phyloP scores from a whole-genome alignment of 2,329 filamentous ascomycete species.

The Fusarium sp. region DNA sequence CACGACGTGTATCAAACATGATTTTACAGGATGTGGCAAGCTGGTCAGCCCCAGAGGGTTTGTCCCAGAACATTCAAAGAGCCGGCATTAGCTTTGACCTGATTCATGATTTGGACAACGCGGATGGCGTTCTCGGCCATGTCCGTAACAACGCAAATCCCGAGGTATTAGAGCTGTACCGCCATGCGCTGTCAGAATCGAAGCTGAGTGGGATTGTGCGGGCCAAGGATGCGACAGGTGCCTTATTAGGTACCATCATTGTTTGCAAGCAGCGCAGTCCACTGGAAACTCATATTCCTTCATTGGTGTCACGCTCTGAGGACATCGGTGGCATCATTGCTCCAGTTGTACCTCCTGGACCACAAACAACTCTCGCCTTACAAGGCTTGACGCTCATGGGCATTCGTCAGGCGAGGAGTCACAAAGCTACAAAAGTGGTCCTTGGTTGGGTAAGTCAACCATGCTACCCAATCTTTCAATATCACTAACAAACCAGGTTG shows the following conservation, averaged over 20 bases:
- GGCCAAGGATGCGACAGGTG: conserved; percentile 75
- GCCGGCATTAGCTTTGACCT: conserved; percentile 84
- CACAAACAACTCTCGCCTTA: conserved; percentile 74
- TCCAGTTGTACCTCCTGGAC: conserved; percentile 76
- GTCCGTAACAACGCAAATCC: conserved; percentile 79
- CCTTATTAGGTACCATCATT: conserved; percentile 81
- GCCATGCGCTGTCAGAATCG: conserved; percentile 75
- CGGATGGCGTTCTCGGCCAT: conserved; percentile 77
- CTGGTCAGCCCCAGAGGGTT: conserved; percentile 81
- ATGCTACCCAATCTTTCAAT: not conserved
- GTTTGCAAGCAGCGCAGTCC: conserved; percentile 77
- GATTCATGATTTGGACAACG: conserved; percentile 82
- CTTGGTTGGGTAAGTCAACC: conserved; percentile 77
- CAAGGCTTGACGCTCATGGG: conserved; percentile 85
- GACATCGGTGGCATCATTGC: conserved; percentile 81
- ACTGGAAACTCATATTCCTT: conserved; percentile 76
- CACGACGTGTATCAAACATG: conserved; percentile 71
- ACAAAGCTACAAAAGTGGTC: conserved; percentile 77
- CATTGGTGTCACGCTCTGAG: conserved; percentile 68
- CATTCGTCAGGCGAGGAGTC: conserved; percentile 82
- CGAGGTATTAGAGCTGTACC: conserved; percentile 83
- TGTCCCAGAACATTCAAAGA: conserved; percentile 77
- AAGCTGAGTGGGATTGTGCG: conserved; percentile 83
- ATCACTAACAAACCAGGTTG: conserved; percentile 60
- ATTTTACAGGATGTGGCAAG: conserved; percentile 75